A percentile compares a stretch with the other conserved stretches of the same genome.
Evolutionary conservation across 169 alveolate genomes (phyloP).

Genomic region (Plasmodium coatneyi): DNA sequence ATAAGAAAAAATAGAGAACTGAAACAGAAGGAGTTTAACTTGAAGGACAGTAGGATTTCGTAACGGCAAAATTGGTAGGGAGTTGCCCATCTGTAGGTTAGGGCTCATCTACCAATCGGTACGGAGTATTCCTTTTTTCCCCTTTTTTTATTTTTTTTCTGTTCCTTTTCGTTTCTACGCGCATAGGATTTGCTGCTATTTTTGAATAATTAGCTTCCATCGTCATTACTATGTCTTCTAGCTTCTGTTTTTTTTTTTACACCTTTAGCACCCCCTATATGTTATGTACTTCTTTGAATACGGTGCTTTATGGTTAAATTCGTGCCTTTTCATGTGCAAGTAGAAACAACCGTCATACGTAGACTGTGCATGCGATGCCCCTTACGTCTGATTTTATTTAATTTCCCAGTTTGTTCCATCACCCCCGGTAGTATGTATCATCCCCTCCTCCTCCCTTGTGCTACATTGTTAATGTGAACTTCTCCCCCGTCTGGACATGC

Average conservation of each 20-base stretch:
- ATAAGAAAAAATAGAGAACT: conserved; percentile 68
- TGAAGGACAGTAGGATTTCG: conserved; percentile 66
- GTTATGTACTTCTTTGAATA: neutral
- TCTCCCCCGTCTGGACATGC: neutral
- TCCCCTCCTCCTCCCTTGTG: neutral
- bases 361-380: neutral
- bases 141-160: neutral
- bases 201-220: neutral
- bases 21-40: conserved; percentile 51
- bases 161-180: neutral
- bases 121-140: neutral
- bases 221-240: neutral
- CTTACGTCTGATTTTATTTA: conserved; percentile 12
- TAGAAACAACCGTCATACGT: neutral
- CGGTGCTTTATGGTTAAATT: neutral
- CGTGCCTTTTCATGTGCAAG: neutral
- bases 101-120: neutral
- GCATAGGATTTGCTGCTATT: neutral
- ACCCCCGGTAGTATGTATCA: neutral
- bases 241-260: neutral
- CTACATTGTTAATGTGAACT: neutral
- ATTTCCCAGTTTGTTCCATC: conserved; percentile 21
- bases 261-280: neutral
- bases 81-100: neutral
- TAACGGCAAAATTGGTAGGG: neutral